Conservation (phyloP, 371 early-diverging fungal genomes). For the Nematocida minor region DNA sequence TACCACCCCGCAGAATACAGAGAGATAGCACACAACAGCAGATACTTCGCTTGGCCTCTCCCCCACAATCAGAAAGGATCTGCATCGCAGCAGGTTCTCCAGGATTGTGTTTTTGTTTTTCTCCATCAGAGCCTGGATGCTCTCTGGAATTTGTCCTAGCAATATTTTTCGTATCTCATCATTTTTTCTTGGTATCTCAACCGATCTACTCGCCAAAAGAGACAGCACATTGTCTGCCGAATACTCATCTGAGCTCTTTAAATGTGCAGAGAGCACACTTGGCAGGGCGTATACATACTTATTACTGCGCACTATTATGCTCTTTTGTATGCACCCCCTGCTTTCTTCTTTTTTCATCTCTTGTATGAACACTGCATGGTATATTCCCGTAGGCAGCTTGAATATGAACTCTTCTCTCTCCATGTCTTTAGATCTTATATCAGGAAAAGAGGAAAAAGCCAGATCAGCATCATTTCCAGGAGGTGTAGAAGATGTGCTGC, state of each 20-base stretch:
- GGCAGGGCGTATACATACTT: neutral
- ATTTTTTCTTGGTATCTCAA: neutral
- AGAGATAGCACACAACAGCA: neutral
- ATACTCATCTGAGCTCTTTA: neutral
- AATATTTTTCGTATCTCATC: neutral
- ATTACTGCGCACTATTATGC: neutral
- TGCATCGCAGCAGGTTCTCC: conserved; percentile 12
- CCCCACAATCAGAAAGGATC: neutral
- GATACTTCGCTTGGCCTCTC: conserved; percentile 4
- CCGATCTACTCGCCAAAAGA: neutral
- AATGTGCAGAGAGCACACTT: neutral
- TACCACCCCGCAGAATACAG: neutral
- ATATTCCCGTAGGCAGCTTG: neutral
- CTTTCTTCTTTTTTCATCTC: neutral
- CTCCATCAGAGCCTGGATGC: neutral
- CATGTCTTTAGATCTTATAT: neutral
- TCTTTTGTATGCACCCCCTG: neutral
- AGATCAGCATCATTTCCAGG: too few relatives aligned
- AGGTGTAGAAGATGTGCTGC: too few relatives aligned
- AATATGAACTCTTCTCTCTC: neutral
- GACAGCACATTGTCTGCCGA: neutral
- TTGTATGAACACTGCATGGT: neutral
- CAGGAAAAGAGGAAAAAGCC: neutral
- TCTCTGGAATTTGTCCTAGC: neutral
- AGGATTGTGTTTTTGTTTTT: conserved; percentile 11